These are phyloP conservation scores for Podochytrium sp. DNA, from an alignment of 192 early-diverging fungal species.

Conservation along the genomic window DNA sequence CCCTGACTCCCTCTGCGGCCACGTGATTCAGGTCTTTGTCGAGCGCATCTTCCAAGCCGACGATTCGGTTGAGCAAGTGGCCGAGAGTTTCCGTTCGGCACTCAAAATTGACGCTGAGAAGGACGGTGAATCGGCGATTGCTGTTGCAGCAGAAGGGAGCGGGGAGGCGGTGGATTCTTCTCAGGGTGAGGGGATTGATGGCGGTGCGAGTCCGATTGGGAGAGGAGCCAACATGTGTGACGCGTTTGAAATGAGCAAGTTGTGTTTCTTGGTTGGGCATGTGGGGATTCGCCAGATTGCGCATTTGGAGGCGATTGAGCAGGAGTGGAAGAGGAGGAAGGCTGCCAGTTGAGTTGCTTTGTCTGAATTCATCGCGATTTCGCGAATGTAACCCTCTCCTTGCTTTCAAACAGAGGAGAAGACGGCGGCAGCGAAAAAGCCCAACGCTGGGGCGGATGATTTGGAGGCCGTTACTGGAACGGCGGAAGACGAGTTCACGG, in stretches of 20 bases:
- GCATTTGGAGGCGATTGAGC: conserved; percentile 91
- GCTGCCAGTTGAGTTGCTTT: conserved; percentile 30
- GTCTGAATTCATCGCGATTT: not conserved
- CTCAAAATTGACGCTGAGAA: conserved; percentile 33
- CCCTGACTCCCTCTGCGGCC: conserved; percentile 80
- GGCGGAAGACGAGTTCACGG: conserved; percentile 94
- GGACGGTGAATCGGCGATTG: not conserved
- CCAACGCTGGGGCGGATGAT: conserved; percentile 63
- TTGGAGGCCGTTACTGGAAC: conserved; percentile 91
- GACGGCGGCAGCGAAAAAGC: conserved; percentile 1
- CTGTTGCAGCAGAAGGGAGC: conserved; percentile 4
- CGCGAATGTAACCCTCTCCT: not conserved
- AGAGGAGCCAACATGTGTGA: conserved; percentile 23
- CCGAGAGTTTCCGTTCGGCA: conserved; percentile 4
- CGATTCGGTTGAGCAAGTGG: conserved; percentile 24
- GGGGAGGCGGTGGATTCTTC: conserved; percentile 32
- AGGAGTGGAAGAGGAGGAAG: conserved; percentile 89
- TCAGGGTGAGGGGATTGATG: not conserved
- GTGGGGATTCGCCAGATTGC: conserved; percentile 96
- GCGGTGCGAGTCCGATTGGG: not conserved
- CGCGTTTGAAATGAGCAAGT: conserved; percentile 79
- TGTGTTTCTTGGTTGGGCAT: conserved; percentile 93
- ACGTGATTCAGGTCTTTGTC: conserved; percentile 75
- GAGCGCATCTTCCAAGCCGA: conserved; percentile 61
- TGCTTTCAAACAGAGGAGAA: not conserved